Conservation (phyloP, 1,284 basidiomycete genomes). For the Heterobasidion irregulare region DNA sequence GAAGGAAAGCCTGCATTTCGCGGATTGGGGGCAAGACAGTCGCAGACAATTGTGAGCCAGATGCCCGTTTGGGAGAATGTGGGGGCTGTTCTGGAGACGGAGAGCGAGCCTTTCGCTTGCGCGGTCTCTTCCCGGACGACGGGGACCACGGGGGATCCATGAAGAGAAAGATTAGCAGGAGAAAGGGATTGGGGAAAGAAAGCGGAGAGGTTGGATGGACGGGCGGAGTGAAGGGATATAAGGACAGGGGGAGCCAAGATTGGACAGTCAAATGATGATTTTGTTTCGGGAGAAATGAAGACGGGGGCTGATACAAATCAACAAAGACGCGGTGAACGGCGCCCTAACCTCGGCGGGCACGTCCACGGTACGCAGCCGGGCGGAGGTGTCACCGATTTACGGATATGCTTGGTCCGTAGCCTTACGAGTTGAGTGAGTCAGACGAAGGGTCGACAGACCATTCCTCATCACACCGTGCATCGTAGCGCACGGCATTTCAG, state of each 20-base stretch:
- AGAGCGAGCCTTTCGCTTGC: constrained; percentile 14
- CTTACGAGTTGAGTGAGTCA: neutral
- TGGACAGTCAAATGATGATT: neutral
- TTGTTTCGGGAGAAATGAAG: neutral
- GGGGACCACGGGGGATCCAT: constrained; percentile 11
- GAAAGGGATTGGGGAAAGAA: constrained; percentile 4
- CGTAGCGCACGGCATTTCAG: neutral
- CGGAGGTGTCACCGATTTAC: neutral
- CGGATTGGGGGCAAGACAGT: constrained; percentile 55
- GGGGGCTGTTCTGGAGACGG: constrained; percentile 8
- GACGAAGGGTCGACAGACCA: neutral
- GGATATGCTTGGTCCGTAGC: neutral
- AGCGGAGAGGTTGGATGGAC: neutral
- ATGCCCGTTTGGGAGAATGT: constrained; percentile 1
- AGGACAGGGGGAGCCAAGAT: neutral
- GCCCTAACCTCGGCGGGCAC: neutral
- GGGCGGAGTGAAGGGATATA: neutral
- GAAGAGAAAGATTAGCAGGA: constrained; percentile 1
- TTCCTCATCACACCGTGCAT: neutral
- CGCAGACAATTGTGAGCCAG: constrained; percentile 9
- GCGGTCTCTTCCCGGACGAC: constrained; percentile 5
- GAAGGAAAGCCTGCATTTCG: constrained; percentile 51
- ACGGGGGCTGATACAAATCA: neutral
- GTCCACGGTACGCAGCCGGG: neutral
- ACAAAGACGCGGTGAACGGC: neutral